Conservation (phyloP, 176 grass and related monocot species). For the Sorghum bicolor region DNA sequence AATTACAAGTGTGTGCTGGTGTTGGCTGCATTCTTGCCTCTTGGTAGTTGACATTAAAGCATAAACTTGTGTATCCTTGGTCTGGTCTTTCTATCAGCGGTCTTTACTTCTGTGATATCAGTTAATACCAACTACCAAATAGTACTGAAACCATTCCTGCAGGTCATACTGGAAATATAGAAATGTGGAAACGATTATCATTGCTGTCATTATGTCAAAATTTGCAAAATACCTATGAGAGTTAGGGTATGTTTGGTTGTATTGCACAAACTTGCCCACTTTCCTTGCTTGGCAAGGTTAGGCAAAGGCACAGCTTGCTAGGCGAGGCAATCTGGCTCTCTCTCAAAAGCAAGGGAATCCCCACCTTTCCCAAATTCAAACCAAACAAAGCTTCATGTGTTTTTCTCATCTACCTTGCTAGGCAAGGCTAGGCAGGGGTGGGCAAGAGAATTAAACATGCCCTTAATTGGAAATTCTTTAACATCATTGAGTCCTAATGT, state of each 20-base stretch:
- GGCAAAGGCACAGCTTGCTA: not conserved
- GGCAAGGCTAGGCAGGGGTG: not conserved
- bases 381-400: not conserved
- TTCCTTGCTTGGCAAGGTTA: not conserved
- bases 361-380: not conserved
- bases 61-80: not conserved
- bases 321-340: not conserved
- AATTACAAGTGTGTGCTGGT: not conserved
- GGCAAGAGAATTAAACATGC: not conserved
- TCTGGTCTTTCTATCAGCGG: not conserved
- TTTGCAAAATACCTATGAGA: conserved; percentile 8
- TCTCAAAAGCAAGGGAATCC: not conserved
- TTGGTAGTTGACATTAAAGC: conserved; percentile 3
- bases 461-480: not conserved
- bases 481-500: not conserved
- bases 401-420: not conserved
- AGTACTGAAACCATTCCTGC: not conserved
- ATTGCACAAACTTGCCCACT: not conserved
- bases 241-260: not conserved
- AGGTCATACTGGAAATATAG: conserved; percentile 2
- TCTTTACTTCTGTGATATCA: not conserved
- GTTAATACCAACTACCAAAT: not conserved
- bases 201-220: not conserved
- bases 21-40: not conserved
- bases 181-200: not conserved